Conservation (phyloP, 805 yeast genomes). For the Alloascoidea hylecoeti region DNA sequence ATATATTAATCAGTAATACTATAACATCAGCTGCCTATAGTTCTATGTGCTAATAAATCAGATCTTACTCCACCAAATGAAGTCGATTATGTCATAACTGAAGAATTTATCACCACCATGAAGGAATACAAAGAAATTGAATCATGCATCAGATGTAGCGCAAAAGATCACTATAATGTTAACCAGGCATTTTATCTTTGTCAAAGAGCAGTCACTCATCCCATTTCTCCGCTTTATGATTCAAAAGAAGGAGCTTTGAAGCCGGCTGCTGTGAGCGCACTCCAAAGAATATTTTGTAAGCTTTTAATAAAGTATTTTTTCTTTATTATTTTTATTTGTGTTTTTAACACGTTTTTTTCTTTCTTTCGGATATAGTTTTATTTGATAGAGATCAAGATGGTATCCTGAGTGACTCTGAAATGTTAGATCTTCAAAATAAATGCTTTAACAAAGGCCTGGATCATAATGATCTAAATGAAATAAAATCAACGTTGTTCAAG, state of each 20-base stretch:
- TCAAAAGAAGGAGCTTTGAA: conserved; percentile 78
- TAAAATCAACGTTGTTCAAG: conserved; percentile 20
- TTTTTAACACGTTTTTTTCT: conserved; percentile 5
- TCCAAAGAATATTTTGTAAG: conserved; percentile 51
- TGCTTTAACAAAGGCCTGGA: conserved; percentile 56
- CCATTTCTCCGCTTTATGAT: conserved; percentile 85
- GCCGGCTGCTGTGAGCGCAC: conserved; percentile 61
- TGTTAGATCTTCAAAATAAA: conserved; percentile 51
- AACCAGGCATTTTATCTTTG: conserved; percentile 89
- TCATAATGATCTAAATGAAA: conserved; percentile 20
- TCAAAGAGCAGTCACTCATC: conserved; percentile 85
- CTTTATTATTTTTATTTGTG: neutral
- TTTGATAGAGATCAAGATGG: conserved; percentile 92
- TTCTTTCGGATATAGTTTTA: conserved; percentile 22
- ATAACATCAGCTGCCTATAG: conserved; percentile 78
- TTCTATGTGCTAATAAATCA: conserved; percentile 74
- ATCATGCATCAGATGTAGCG: conserved; percentile 80
- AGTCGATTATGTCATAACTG: conserved; percentile 36
- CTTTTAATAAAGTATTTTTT: too few species aligned
- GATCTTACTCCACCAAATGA: conserved; percentile 30
- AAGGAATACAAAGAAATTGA: conserved; percentile 92
- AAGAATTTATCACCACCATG: conserved; percentile 75
- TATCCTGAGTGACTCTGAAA: conserved; percentile 53
- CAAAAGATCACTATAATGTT: conserved; percentile 71
- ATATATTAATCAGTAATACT: too few species aligned